These are phyloP conservation scores for Forsythia viridissima DNA, from an alignment of 257 asterid species.

Conservation along the genomic window DNA sequence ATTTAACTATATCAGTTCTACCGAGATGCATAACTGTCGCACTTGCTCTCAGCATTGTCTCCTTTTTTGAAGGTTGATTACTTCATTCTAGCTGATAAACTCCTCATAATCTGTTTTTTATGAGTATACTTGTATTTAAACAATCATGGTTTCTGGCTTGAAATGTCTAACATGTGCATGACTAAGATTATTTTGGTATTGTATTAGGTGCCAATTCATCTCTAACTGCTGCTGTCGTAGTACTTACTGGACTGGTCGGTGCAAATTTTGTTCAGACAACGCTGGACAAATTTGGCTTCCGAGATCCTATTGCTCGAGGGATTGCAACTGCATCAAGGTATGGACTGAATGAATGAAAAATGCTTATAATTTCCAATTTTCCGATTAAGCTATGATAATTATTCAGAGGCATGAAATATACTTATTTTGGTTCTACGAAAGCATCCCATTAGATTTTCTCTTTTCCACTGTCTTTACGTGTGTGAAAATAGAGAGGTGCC, in stretches of 20 bases:
- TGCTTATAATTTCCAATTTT: not conserved
- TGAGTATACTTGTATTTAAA: not conserved
- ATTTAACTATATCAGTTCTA: constrained; percentile 69
- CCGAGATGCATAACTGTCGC: constrained; percentile 99
- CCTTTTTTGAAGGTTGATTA: constrained; percentile 81
- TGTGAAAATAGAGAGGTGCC: no score
- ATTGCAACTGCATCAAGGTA: constrained; percentile 99
- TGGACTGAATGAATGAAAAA: not conserved
- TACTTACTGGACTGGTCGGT: constrained; percentile 89
- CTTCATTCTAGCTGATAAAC: not conserved
- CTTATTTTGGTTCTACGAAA: no score
- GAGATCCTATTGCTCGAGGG: constrained; percentile 96
- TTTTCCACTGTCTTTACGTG: not conserved
- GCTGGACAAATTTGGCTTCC: constrained; percentile 81
- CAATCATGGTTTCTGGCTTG: not conserved
- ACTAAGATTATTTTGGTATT: not conserved
- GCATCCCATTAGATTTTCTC: not conserved
- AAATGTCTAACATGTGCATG: not conserved
- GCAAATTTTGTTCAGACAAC: constrained; percentile 90
- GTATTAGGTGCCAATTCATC: constrained; percentile 90
- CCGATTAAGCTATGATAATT: not conserved
- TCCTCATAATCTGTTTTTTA: not conserved
- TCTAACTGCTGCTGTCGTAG: constrained; percentile 96
- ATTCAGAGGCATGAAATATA: not conserved
- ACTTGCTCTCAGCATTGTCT: constrained; percentile 92